Evolutionary conservation across 331 rosid genomes (phyloP).

Genomic region (Prunus yedoensis): DNA sequence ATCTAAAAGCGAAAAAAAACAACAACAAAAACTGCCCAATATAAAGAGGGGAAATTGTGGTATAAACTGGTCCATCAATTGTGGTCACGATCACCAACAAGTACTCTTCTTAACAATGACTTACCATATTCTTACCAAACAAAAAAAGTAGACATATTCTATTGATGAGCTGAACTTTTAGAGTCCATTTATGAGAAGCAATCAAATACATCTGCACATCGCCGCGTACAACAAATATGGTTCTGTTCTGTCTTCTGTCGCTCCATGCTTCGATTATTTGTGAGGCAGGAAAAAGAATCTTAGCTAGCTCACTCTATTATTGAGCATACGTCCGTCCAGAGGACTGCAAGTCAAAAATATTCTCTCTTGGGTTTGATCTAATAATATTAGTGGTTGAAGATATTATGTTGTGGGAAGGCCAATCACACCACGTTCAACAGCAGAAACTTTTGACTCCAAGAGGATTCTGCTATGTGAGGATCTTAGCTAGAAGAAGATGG

Average conservation of each 20-base stretch:
- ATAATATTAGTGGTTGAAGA: slow-evolving; percentile 11
- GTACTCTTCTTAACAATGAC: background rate
- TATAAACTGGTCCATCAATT: slow-evolving; percentile 20
- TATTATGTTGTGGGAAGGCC: background rate
- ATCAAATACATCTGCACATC: slow-evolving; percentile 15
- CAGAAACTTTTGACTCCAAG: slow-evolving; percentile 20
- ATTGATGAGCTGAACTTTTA: background rate
- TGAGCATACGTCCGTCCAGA: background rate
- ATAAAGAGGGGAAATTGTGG: background rate
- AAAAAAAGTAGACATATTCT: background rate
- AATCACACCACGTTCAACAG: slow-evolving; percentile 13
- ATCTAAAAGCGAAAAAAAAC: background rate
- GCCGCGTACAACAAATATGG: slow-evolving; percentile 15
- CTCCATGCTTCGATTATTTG: background rate
- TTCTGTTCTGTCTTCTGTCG: background rate
- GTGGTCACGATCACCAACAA: background rate
- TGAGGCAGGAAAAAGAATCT: background rate
- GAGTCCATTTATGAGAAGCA: background rate
- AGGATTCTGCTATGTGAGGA: background rate
- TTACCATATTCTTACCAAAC: background rate
- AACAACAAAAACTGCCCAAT: background rate
- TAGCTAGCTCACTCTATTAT: background rate
- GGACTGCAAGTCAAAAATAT: slow-evolving; percentile 10
- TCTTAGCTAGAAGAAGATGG: background rate
- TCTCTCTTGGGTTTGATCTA: background rate